These are phyloP conservation scores for Copromyces sp. DNA, from an alignment of 495 filamentous ascomycete species.

Conservation along the genomic window DNA sequence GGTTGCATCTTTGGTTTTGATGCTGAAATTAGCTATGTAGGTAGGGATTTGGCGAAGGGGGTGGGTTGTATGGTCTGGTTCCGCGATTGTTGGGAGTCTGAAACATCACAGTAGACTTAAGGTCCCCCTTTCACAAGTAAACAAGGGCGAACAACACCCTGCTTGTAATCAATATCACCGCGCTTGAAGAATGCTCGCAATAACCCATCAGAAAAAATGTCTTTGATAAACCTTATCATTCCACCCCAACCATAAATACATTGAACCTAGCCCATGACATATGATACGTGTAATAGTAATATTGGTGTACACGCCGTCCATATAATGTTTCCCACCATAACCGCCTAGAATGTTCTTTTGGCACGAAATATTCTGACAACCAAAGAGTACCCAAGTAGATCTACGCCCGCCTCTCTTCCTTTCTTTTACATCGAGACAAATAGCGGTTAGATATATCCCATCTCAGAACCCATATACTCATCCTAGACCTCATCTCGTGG, in stretches of 20 bases:
- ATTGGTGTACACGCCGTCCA: not conserved
- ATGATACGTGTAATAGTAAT: not conserved
- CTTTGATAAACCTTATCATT: not conserved
- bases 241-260: not conserved
- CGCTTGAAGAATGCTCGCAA: not conserved
- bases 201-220: not conserved
- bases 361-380: not conserved
- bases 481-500: not conserved
- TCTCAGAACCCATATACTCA: not conserved
- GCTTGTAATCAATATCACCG: not conserved
- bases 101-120: not conserved
- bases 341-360: not conserved
- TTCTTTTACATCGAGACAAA: not conserved
- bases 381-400: not conserved
- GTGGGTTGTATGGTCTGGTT: not conserved
- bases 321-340: not conserved
- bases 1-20: too few species aligned
- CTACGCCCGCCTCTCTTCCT: not conserved
- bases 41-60: too few species aligned
- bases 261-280: not conserved
- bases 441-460: not conserved
- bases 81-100: not conserved
- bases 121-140: not conserved
- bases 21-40: too few species aligned
- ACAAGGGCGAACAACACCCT: not conserved